phyloP scores from a whole-genome alignment of 2,329 filamentous ascomycete species.

The Fonsecaea pugnacius region DNA sequence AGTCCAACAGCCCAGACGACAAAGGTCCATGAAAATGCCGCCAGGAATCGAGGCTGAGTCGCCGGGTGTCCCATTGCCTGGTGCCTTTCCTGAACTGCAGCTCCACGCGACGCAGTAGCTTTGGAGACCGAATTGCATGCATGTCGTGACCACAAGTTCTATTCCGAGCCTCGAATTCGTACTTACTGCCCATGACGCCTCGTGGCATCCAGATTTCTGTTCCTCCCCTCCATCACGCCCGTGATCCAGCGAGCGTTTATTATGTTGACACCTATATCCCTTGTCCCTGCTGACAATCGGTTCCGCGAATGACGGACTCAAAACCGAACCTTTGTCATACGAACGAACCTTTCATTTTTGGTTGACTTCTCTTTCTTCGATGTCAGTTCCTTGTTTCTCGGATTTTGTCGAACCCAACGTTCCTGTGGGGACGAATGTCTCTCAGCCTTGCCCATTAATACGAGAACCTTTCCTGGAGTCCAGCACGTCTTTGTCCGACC shows the following conservation, averaged over 20 bases:
- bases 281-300: slow-evolving; percentile 24
- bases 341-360: slow-evolving; percentile 1
- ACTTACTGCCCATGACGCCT: slow-evolving; percentile 22
- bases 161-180: slow-evolving; percentile 27
- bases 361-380: not conserved
- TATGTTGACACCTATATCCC: slow-evolving; percentile 24
- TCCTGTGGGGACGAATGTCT: slow-evolving; percentile 22
- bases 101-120: slow-evolving; percentile 27
- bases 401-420: slow-evolving; percentile 8
- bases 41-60: slow-evolving; percentile 31
- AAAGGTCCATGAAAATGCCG: slow-evolving; percentile 24
- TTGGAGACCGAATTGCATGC: slow-evolving; percentile 20
- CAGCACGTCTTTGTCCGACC: slow-evolving; percentile 14
- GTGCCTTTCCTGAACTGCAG: slow-evolving; percentile 5
- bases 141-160: slow-evolving; percentile 21
- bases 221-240: slow-evolving; percentile 12
- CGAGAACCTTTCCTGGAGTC: slow-evolving; percentile 18
- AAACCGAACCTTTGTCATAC: slow-evolving; percentile 22
- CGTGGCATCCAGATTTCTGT: slow-evolving; percentile 24
- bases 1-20: slow-evolving; percentile 12
- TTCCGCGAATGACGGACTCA: slow-evolving; percentile 22
- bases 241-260: slow-evolving; percentile 5
- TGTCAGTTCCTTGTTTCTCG: slow-evolving; percentile 7
- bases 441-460: slow-evolving; percentile 34
- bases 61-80: slow-evolving; percentile 25